phyloP scores from a whole-genome alignment of 805 yeast species.

The Zygosaccharomyces bisporus region DNA sequence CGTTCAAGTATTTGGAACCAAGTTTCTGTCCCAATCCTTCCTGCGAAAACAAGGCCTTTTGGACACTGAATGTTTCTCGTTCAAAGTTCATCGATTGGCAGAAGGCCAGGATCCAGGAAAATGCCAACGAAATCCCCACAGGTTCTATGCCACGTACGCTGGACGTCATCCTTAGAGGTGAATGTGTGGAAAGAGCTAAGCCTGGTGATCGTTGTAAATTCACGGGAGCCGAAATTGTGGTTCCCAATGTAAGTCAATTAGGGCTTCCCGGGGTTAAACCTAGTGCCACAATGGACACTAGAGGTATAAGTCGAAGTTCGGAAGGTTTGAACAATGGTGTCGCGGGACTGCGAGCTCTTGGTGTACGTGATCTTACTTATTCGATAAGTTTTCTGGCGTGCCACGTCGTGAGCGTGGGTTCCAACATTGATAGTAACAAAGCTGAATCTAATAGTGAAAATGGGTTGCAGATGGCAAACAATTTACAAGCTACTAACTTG shows the following conservation, averaged over 20 bases:
- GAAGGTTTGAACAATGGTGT: constrained; percentile 82
- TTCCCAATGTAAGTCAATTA: constrained; percentile 90
- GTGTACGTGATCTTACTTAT: constrained; percentile 91
- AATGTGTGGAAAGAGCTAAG: constrained; percentile 90
- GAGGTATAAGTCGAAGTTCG: constrained; percentile 39
- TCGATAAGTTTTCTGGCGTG: constrained; percentile 88
- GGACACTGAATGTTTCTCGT: constrained; percentile 80
- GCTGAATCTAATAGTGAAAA: constrained; percentile 20
- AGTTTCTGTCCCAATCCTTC: constrained; percentile 83
- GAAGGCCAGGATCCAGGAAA: constrained; percentile 90
- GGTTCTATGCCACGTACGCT: constrained; percentile 98
- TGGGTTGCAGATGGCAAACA: constrained; percentile 25
- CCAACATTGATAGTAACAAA: constrained; percentile 18
- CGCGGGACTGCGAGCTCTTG: constrained; percentile 83
- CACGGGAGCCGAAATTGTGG: constrained; percentile 90
- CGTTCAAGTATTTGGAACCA: constrained; percentile 92
- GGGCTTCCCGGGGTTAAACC: constrained; percentile 96
- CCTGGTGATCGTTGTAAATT: constrained; percentile 95
- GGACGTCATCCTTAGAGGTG: constrained; percentile 90
- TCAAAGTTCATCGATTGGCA: constrained; percentile 96
- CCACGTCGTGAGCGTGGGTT: constrained; percentile 68
- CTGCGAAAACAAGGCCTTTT: constrained; percentile 79
- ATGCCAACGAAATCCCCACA: constrained; percentile 93
- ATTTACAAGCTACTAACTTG: constrained; percentile 25
- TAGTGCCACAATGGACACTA: constrained; percentile 65